Percentiles rank a stretch among this genome's conserved stretches.
Conservation (phyloP, 345 rosid genomes). For the Eucalyptus sideroxylon region DNA sequence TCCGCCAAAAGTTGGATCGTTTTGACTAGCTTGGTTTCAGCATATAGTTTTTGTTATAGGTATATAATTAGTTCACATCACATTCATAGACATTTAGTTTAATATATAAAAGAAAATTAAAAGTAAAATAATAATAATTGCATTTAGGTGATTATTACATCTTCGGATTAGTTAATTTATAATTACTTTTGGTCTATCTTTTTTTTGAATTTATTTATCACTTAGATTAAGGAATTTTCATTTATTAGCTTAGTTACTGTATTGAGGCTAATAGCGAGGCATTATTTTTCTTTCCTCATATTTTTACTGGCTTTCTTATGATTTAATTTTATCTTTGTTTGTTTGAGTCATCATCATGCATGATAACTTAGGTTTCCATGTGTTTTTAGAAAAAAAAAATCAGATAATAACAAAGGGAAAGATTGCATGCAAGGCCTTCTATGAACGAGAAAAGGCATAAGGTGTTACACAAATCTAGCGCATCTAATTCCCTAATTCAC, state of each 20-base stretch:
- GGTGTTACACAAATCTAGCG: background rate
- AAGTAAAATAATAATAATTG: background rate
- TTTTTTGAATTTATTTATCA: background rate
- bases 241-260: no score
- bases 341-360: background rate
- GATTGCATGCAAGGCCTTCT: background rate
- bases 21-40: background rate
- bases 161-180: background rate
- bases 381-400: background rate
- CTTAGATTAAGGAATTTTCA: background rate
- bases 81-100: background rate
- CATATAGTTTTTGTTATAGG: background rate
- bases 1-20: accelerated
- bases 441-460: background rate
- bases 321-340: background rate
- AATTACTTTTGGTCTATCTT: background rate
- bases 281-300: background rate
- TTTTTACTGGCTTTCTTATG: background rate
- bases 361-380: background rate
- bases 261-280: background rate
- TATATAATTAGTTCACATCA: background rate
- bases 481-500: background rate
- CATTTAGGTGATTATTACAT: background rate
- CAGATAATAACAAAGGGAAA: background rate
- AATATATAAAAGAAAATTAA: background rate